Conservation (phyloP, 2,329 filamentous ascomycete genomes). For the Fusarium annulatum region DNA sequence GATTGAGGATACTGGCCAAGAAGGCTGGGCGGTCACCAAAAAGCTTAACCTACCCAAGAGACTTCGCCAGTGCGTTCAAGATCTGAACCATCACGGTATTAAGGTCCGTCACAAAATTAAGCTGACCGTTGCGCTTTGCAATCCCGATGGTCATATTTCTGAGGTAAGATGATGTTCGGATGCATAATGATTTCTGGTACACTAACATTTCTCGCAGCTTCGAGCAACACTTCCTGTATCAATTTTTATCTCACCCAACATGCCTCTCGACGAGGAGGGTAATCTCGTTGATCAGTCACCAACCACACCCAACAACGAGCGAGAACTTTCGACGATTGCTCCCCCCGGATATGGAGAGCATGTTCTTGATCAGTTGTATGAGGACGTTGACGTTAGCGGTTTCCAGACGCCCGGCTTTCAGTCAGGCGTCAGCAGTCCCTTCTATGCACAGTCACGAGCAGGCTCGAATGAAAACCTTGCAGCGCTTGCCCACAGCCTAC, state of each 20-base stretch:
- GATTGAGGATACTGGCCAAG: slow-evolving; percentile 74
- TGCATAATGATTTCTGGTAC: not conserved
- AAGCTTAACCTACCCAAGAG: slow-evolving; percentile 80
- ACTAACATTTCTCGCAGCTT: slow-evolving; percentile 61
- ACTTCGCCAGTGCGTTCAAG: slow-evolving; percentile 86
- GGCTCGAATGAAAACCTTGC: slow-evolving; percentile 85
- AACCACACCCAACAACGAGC: slow-evolving; percentile 54
- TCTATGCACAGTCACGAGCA: slow-evolving; percentile 75
- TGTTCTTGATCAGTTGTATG: slow-evolving; percentile 88
- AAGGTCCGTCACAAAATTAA: slow-evolving; percentile 94
- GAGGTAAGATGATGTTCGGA: slow-evolving; percentile 67
- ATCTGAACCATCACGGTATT: slow-evolving; percentile 88
- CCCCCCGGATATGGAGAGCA: slow-evolving; percentile 96
- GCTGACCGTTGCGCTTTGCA: slow-evolving; percentile 89
- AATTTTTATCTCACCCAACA: slow-evolving; percentile 94
- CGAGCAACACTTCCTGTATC: slow-evolving; percentile 90
- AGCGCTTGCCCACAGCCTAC: slow-evolving; percentile 52
- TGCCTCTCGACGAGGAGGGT: slow-evolving; percentile 88
- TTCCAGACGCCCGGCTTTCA: slow-evolving; percentile 79
- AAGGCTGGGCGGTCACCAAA: slow-evolving; percentile 72
- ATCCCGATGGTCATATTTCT: slow-evolving; percentile 93
- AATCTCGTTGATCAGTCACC: slow-evolving; percentile 75
- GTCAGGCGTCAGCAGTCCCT: slow-evolving; percentile 84
- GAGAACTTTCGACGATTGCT: slow-evolving; percentile 72
- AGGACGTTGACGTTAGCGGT: slow-evolving; percentile 83